Evolutionary conservation across 768 basidiomycete species (phyloP), one percentile per base, ranked within the genome.

Genomic region (Galerina sulciceps): DNA sequence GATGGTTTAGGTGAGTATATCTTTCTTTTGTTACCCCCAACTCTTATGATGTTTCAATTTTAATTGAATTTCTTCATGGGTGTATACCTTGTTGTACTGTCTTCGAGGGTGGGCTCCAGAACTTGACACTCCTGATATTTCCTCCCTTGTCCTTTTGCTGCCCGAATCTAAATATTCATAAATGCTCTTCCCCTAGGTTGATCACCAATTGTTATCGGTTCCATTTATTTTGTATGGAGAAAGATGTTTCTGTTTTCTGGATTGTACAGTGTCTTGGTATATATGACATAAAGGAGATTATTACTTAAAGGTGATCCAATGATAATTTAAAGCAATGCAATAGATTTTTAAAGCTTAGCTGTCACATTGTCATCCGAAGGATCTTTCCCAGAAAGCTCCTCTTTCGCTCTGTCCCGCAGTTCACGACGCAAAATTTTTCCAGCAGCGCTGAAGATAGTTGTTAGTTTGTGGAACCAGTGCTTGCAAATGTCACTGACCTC

Each of bases 21-120:
- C 14, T 46, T 53, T 57, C 46, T 54, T 53, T 56, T 20, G 58
- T 64, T 58, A 40, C 56, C 56, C 64, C 65, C 58, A 56, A 13
- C 50, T 23, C 63, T 69, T 68, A 58, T 90, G 88, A 89, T 89
- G 86, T 67, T 75, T 76, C 72, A 69, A 69, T 73, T 71, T 71
- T 75, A 77, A 63, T 87, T 88, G 91, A 91, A 92, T 93, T 93
- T 93, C 91, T 93, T 93, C 91, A 92, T 79, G 91, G 91, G 91
- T 86, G 88, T 75, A 90, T 89, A 88, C 86, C 85, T 78, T 68
- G 64, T 63, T 58, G 53, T 59, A 57, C 66, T 60, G 57, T 64
- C 41, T 64, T 60, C 60, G 64, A 71, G 87, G 88, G 84, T 73
- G 81, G 76, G 90, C 90, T 89, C 89, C 91, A 88, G 69, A 85